Base-by-base conservation (phyloP, 257 asterid genomes). In the Nicotiana noctiflora region DNA sequence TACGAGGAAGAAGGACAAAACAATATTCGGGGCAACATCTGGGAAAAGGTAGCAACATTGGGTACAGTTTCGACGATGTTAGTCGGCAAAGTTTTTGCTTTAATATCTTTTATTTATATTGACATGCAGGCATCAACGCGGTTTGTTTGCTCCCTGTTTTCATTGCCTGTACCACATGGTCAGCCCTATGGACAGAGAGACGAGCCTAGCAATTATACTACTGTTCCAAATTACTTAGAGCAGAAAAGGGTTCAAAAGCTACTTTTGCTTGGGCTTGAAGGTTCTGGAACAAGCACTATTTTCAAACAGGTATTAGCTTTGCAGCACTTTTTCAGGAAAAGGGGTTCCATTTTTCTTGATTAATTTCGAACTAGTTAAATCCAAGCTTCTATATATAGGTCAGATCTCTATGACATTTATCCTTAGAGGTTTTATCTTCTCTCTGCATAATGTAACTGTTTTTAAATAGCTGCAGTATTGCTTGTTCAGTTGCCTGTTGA, bases 1-100 rank as follows among this genome's bases (percentile, higher is more conserved):
- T 95, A 95, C 52, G 99, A 95, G 89, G 98, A 95, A 85, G 99
- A 95, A 93, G 99, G 99, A 61, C 99, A 93, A 88, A 95, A 95
- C 85, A 95, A 95, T 80, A 95, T 95, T 85, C 85, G 97, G 87
- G 99, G 99, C 77, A 93, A 95, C 85, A 95, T 95, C 53, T 93
- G 98, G 98, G 98, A 95, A 87, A 93, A 95, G 97, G 98, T 95
- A 82, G 37, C 68, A 23, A 12, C 51, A 51, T 74, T 23, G 44
- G 79, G 25, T 74, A 15, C 27, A 56, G 61, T 74, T 72, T 23
- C 25, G 55, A 25, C 21, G 23, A 70, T 44, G 19, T 44, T 0
- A 44, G 7, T 12, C 77, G 14, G 2, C 4, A 0, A 25, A 46
- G 78, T 23, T 23, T 66, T 46, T 72, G 23, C 51, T 74, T 49